A percentile compares a stretch with the other conserved stretches of the same genome.
Conservation (phyloP, 2,329 filamentous ascomycete genomes). For the Nannizziopsis barbatae region DNA sequence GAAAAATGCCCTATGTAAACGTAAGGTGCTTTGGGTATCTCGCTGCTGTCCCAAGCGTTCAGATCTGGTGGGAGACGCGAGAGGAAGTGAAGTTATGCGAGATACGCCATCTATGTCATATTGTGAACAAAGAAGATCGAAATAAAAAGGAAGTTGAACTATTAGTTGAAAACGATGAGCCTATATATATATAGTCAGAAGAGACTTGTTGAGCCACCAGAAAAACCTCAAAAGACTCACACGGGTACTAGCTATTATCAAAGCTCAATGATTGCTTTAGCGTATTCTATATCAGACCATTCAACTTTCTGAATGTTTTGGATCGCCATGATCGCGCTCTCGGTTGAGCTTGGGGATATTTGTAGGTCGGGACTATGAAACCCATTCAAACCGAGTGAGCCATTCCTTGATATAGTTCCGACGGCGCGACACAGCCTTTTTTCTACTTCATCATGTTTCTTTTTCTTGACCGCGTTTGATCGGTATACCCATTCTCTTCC, state of each 20-base stretch:
- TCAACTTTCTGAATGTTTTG: conserved; percentile 11
- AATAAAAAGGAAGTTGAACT: too few species aligned
- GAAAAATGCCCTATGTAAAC: too few species aligned
- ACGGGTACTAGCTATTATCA: not conserved
- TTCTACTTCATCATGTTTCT: not conserved
- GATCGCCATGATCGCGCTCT: not conserved
- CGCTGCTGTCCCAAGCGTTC: too few species aligned
- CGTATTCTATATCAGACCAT: conserved; percentile 11
- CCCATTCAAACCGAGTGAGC: too few species aligned
- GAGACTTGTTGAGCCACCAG: too few species aligned
- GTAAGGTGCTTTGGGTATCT: too few species aligned
- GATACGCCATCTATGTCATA: too few species aligned
- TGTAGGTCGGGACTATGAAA: not conserved
- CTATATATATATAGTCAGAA: too few species aligned
- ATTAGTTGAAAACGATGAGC: too few species aligned
- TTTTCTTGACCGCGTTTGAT: not conserved
- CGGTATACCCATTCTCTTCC: not conserved
- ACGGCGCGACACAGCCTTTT: conserved; percentile 10
- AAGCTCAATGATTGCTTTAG: conserved; percentile 8
- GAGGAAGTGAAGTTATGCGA: too few species aligned
- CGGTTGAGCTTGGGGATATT: not conserved
- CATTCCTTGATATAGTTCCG: conserved; percentile 1
- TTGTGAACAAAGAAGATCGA: too few species aligned
- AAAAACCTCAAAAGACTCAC: not conserved
- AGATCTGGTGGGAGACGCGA: too few species aligned